Evolutionary conservation across 768 basidiomycete genomes (phyloP).

Genomic region (Russula griseocarnosa): DNA sequence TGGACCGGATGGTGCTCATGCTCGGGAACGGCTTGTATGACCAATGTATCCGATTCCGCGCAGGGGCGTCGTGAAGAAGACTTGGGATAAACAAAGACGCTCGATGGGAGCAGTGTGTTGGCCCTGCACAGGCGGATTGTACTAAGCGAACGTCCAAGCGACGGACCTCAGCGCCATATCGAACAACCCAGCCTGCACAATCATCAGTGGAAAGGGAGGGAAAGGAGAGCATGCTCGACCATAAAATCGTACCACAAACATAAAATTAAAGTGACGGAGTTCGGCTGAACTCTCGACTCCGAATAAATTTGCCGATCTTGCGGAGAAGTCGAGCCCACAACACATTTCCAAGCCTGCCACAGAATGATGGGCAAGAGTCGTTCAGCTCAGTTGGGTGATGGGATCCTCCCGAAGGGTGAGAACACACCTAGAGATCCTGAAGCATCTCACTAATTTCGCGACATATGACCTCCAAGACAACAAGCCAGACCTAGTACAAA

Average conservation of each 20-base stretch:
- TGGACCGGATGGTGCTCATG: background rate
- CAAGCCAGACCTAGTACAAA: conserved; percentile 15
- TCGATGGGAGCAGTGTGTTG: background rate
- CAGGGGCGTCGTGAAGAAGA: conserved; percentile 21
- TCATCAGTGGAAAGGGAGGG: background rate
- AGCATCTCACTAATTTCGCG: conserved; percentile 2
- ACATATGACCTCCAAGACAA: conserved; percentile 20
- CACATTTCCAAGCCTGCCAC: conserved; percentile 16
- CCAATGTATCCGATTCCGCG: conserved; percentile 29
- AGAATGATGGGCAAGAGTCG: conserved; percentile 28
- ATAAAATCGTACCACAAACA: conserved; percentile 15
- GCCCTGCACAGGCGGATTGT: background rate
- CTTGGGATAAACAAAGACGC: conserved; percentile 6
- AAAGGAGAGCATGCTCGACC: background rate
- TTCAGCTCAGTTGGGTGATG: conserved; percentile 39
- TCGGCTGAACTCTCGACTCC: background rate
- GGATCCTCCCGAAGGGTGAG: conserved; percentile 37
- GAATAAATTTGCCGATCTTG: background rate
- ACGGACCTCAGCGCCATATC: conserved; percentile 6
- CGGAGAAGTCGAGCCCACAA: conserved; percentile 10
- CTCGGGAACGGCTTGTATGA: conserved; percentile 12
- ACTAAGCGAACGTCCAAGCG: conserved; percentile 20
- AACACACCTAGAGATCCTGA: conserved; percentile 31
- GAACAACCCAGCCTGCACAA: conserved; percentile 4
- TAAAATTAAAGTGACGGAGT: conserved; percentile 11